Conservation (phyloP, 495 filamentous ascomycete species). For the Aspergillus funiculosus region DNA sequence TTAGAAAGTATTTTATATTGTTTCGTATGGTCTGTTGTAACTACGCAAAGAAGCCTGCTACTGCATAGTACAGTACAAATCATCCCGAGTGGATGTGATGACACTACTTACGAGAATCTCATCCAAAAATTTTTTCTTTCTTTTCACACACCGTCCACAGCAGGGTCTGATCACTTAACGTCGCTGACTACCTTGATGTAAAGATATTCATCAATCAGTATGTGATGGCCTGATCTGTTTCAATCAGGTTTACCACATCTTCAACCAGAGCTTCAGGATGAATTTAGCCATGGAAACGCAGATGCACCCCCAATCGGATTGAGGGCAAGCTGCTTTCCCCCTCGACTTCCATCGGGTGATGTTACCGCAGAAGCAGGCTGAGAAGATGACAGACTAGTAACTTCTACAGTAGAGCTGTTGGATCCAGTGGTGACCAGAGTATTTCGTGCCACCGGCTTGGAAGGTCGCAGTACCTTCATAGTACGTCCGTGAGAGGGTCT, state of each 20-base stretch:
- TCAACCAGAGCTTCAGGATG: conserved; percentile 16
- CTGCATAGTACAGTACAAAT: conserved; percentile 8
- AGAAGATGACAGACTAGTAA: conserved; percentile 15
- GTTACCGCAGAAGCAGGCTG: conserved; percentile 23
- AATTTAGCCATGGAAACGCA: conserved; percentile 89
- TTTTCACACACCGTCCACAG: too few species aligned
- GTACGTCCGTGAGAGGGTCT: conserved; percentile 50
- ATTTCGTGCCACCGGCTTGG: conserved; percentile 45
- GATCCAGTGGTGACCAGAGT: conserved; percentile 29
- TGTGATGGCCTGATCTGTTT: conserved; percentile 21
- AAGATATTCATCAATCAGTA: not conserved
- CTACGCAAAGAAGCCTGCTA: conserved; percentile 15
- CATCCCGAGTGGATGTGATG: not conserved
- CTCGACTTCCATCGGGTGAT: conserved; percentile 28
- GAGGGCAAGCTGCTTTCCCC: conserved; percentile 48
- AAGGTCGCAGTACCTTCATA: conserved; percentile 76
- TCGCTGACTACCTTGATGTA: too few species aligned
- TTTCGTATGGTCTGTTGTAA: conserved; percentile 11
- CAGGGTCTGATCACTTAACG: too few species aligned
- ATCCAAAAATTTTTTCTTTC: conserved; percentile 11
- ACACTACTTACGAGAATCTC: conserved; percentile 5
- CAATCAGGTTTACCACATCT: conserved; percentile 22
- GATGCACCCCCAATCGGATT: conserved; percentile 92
- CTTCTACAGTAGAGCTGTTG: conserved; percentile 27
- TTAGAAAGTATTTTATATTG: too few species aligned